Base-by-base conservation (phyloP, 345 rosid species). In the Raphanus sativus region DNA sequence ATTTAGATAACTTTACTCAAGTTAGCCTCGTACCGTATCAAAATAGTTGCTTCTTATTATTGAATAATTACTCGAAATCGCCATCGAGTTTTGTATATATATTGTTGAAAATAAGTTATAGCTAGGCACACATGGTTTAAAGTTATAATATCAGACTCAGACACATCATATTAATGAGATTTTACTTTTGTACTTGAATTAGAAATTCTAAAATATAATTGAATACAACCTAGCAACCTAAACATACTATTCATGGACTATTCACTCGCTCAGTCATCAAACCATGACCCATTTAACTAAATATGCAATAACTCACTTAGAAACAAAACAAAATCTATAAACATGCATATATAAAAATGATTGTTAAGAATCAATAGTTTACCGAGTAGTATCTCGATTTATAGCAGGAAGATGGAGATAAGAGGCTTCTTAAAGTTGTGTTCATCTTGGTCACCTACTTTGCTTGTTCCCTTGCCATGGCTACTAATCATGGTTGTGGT, bases 101-200 rank as follows among this genome's bases (percentile, higher is more conserved):
- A 21, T 21, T 21, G 21, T 21, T 21, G 21, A 21, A 21, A 21
- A 21, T 21, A 21, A 21, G 21, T 21, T 21, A 21, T 21, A 21
- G 21, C 21, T 21, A 21, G 21, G 0, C 21, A 21, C n/a, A n/a
- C 69, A 10, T 76, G 79, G 54, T 68, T 61, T 38, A 45, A 60
- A 75, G 62, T 59, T 75, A 4, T 32, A 54, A 15, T 67, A 42
- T 36, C 79, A 67, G 79, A 67, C 74, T 67, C 79, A 75, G 29
- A 8, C 3, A 38, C 42, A 38, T 38, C 12, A 38, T 8, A 4
- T 13, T 60, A 9, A 61, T 60, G 62, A 68, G 15, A 61, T 60
- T 24, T 60, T 30, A 6, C 7, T 65, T 61, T 60, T 48, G 10
- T 38, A 60, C 73, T 50, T n/a, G 68, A 24, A 76, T 30, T 68